Percentiles rank a stretch among this genome's conserved stretches.
These are phyloP conservation scores for Paraphoma chrysanthemicola DNA, from an alignment of 2,329 filamentous ascomycete genomes.

Conservation along the genomic window DNA sequence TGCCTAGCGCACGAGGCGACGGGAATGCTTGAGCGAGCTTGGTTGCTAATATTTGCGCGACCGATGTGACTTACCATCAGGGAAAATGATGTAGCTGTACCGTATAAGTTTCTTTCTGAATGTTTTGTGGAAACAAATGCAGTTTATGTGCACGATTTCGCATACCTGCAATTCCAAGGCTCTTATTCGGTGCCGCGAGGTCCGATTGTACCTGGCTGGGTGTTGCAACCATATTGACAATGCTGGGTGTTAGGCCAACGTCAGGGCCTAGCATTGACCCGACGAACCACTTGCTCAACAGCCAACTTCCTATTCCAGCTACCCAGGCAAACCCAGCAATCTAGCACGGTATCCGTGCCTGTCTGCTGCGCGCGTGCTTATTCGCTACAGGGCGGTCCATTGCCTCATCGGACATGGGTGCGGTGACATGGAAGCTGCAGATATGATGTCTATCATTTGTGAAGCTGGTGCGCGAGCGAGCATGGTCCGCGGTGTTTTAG, in stretches of 20 bases:
- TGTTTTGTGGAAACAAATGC: not conserved
- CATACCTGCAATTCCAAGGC: no score
- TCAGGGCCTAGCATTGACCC: no score
- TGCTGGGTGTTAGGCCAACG: no score
- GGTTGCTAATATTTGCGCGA: no score
- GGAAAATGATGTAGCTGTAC: not conserved
- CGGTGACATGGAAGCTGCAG: slow-evolving; percentile 15
- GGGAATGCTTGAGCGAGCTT: slow-evolving; percentile 3
- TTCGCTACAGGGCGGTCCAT: slow-evolving; percentile 17
- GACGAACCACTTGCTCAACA: no score
- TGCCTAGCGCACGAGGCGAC: not conserved
- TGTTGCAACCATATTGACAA: no score
- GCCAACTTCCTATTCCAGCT: slow-evolving; percentile 5
- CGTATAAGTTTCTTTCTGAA: not conserved
- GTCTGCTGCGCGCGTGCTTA: slow-evolving; percentile 1
- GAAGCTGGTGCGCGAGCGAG: slow-evolving; percentile 2
- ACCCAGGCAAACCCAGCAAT: not conserved
- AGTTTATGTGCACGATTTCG: no score
- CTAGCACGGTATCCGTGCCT: slow-evolving; percentile 10
- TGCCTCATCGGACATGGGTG: slow-evolving; percentile 19
- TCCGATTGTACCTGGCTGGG: no score
- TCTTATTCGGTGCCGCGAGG: no score
- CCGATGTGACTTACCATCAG: not conserved
- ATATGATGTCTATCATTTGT: slow-evolving; percentile 21
- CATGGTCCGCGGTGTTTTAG: slow-evolving; percentile 10